A percentile compares a stretch with the other conserved stretches of the same genome.
phyloP scores from a whole-genome alignment of 345 rosid genomes.

The Eucalyptus victrix region DNA sequence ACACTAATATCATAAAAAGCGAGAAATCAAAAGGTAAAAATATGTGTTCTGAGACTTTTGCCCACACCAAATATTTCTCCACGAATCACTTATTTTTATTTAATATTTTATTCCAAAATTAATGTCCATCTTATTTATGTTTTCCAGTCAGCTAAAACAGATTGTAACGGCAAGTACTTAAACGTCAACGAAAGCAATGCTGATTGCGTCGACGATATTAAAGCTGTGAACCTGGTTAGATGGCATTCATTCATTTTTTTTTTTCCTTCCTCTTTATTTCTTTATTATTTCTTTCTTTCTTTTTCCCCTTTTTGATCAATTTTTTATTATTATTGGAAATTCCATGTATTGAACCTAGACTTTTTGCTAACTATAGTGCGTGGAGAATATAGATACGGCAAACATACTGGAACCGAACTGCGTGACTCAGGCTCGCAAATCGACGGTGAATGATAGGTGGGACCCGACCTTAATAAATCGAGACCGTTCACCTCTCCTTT shows the following conservation, averaged over 20 bases:
- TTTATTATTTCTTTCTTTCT: neutral
- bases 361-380: neutral
- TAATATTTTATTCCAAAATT: neutral
- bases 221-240: neutral
- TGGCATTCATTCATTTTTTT: neutral
- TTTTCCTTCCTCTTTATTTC: neutral
- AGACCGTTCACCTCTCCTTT: neutral
- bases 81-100: neutral
- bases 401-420: conserved; percentile 6
- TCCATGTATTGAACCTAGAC: neutral
- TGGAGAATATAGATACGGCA: neutral
- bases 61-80: neutral
- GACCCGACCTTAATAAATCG: neutral
- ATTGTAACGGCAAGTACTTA: conserved; percentile 5
- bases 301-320: neutral
- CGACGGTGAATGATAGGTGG: neutral
- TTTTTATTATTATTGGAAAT: neutral
- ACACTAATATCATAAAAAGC: neutral
- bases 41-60: neutral
- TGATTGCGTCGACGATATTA: neutral
- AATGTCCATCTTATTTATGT: neutral
- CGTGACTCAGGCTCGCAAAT: neutral
- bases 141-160: neutral
- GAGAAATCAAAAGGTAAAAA: neutral
- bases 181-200: neutral